phyloP scores from a whole-genome alignment of 2,329 filamentous ascomycete genomes.

The Apiospora malaysiana region DNA sequence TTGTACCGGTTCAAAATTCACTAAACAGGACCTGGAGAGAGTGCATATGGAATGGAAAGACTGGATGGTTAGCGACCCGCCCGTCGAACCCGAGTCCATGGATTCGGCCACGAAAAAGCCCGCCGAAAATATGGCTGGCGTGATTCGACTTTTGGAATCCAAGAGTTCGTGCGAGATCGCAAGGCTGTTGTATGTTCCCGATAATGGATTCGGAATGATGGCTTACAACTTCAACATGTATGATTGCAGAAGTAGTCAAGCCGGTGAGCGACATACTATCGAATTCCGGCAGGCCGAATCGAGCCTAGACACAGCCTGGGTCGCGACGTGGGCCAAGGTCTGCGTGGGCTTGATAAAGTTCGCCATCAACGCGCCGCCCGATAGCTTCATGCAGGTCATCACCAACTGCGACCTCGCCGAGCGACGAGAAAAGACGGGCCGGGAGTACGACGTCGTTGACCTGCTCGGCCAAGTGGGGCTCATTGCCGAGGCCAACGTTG shows the following conservation, averaged over 20 bases:
- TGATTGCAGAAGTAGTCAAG: background rate
- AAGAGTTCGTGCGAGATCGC: background rate
- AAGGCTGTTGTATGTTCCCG: background rate
- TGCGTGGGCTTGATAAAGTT: conserved; percentile 32
- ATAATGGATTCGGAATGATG: background rate
- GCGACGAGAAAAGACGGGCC: conserved; percentile 44
- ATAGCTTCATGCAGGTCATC: conserved; percentile 29
- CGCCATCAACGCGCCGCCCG: conserved; percentile 27
- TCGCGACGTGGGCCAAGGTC: conserved; percentile 32
- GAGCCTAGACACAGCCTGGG: conserved; percentile 28
- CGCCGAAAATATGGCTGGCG: background rate
- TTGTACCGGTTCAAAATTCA: background rate
- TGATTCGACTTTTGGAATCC: background rate
- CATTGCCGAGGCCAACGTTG: conserved; percentile 30
- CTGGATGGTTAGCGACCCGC: background rate
- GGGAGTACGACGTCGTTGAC: conserved; percentile 37
- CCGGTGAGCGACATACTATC: conserved; percentile 27
- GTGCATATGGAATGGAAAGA: background rate
- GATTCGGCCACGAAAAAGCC: background rate
- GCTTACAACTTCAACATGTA: background rate
- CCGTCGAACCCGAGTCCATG: too few relatives aligned
- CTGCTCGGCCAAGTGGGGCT: conserved; percentile 34
- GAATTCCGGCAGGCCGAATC: conserved; percentile 32
- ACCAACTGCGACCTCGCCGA: conserved; percentile 38
- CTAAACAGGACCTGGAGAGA: background rate